Evolutionary conservation across 2,329 filamentous ascomycete species (phyloP), one percentile per base, ranked within the genome.

Genomic region (Fusarium bulbicola): DNA sequence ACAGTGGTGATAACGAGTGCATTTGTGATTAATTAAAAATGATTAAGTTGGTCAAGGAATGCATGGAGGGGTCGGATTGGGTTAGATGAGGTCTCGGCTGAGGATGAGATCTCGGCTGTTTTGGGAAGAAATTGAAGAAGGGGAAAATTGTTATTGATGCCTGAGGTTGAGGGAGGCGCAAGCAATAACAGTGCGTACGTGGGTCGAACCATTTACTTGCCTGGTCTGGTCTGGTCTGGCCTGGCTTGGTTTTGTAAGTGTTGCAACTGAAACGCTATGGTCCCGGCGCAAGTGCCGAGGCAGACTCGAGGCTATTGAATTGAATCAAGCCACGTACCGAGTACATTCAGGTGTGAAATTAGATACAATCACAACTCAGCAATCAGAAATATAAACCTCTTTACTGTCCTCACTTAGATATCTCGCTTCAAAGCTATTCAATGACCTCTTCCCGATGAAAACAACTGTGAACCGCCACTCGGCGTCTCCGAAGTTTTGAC

Each of bases 21-120:
- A 65, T 69, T 40, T 46, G 64, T 28, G 43, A 6, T 15, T 20
- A 45, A n/a, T 57, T 43, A 43, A 43, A 28, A 59, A 47, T n/a
- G 24, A 62, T 42, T 34, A 9, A 37, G 24, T 56, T 13, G 30
- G 36, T 45, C 26, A 72, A 66, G 57, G 61, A 67, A 46, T 68
- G 61, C 61, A 45, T 67, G 62, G 9, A 67, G 24, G 26, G 32
- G 49, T 60, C 47, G 30, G 32, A 28, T 52, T 47, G 20, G 36
- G n/a, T 20, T 56, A 56, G 40, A 37, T 56, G 36, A 34, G n/a
- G 42, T 49, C 56, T 68, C 56, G 47, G 30, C 36, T 60, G 36
- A 20, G 32, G 49, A 53, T 53, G 16, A 53, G 30, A 53, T 26
- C 49, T 53, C 49, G 34, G 18, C 50, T 53, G 50, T 53, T 37